Conservation (phyloP, 352 stramenopile species). For the Thalassiosira exigua region DNA sequence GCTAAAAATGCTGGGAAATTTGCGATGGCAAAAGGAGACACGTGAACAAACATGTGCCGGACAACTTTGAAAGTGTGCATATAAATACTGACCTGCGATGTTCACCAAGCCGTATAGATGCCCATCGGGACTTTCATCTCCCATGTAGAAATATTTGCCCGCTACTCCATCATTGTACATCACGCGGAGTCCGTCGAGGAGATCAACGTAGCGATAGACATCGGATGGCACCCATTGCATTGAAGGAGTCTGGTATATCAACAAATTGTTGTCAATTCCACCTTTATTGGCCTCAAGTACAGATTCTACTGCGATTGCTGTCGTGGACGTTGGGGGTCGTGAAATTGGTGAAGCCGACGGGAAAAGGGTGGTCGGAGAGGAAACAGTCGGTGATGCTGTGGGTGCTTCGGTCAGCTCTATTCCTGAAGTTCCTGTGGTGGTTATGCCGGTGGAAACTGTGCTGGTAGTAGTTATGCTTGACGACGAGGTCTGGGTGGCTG, state of each 20-base stretch:
- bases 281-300: not conserved
- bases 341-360: not conserved
- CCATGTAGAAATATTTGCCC: constrained; percentile 40
- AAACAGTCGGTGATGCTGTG: not conserved
- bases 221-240: not conserved
- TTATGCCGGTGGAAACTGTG: not conserved
- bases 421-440: not conserved
- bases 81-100: constrained; percentile 55
- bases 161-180: constrained; percentile 30
- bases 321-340: not conserved
- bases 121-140: constrained; percentile 22
- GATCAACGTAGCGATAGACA: constrained; percentile 19
- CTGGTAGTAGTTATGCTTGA: not conserved
- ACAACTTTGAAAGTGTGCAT: constrained; percentile 59
- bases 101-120: constrained; percentile 46
- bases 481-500: not conserved
- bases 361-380: not conserved
- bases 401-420: not conserved
- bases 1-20: constrained; percentile 58
- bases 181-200: constrained; percentile 21
- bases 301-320: not conserved
- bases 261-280: constrained; percentile 23
- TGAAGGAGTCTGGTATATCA: constrained; percentile 17
- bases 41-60: constrained; percentile 47
- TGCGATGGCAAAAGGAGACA: constrained; percentile 36